Evolutionary conservation across 2,329 filamentous ascomycete species (phyloP), one percentile per base, ranked within the genome.

Genomic region (Fusarium armeniacum): DNA sequence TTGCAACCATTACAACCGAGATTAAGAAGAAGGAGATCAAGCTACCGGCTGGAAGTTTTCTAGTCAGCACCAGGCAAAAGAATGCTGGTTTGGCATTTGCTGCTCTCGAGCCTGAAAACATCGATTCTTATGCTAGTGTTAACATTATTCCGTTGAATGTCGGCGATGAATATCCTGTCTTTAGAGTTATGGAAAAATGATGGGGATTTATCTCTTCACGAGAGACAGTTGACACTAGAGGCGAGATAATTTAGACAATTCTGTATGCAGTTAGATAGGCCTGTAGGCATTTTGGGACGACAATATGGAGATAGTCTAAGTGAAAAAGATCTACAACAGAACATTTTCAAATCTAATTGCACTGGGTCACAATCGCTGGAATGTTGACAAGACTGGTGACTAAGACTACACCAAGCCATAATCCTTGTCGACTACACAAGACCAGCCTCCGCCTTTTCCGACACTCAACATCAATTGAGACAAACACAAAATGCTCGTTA

Each of bases 161-260:
- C 2, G 76, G 74, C 0, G 76, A 79, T 33, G 76, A 79, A 54
- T 78, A 78, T 53, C 77, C 70, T 6, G 60, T 78, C 5, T 78
- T 74, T 28, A 65, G 76, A 2, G 60, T 78, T 9, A 1, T 71
- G 2, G 40, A 43, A n/a, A 16, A 20, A 15, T 22, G 12, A 15
- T 40, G n/a, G 12, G 15, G 7, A 20, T 15, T 40, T 11, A 40
- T 12, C 13, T 40, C 12, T 13, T 40, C 36, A 8, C 16, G 16
- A 4, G 33, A 30, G 28, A 30, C 10, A 18, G 12, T 20, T 40
- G 3, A 15, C 4, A 13, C 4, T 4, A 40, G 11, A 20, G 15
- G 2, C 36, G 12, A 40, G 2, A 40, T 2, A 38, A 38, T 40
- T 3, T 40, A 40, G n/a, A 40, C 11, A 20, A 38, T 22, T 40